Evolutionary conservation across 1,284 basidiomycete species (phyloP).

Genomic region (Ustilago trichophora): DNA sequence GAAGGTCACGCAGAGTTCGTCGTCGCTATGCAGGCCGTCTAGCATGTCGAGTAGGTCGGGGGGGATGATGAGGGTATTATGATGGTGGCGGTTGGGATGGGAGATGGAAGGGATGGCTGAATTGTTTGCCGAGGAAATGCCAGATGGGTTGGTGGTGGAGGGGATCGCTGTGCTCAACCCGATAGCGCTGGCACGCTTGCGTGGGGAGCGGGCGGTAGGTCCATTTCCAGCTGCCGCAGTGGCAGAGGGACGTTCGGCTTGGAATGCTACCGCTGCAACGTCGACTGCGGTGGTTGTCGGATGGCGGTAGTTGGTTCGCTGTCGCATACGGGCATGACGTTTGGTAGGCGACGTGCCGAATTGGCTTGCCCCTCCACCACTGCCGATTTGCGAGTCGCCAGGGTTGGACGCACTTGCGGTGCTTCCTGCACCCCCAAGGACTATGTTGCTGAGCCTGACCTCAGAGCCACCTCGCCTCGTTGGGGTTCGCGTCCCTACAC

Average conservation of each 20-base stretch:
- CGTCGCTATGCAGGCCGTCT: constrained; percentile 88
- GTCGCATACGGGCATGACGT: constrained; percentile 5
- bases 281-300: constrained; percentile 60
- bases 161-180: constrained; percentile 19
- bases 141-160: not conserved
- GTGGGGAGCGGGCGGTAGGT: constrained; percentile 15
- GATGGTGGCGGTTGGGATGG: not conserved
- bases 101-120: too few species aligned
- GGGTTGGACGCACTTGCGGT: too few species aligned
- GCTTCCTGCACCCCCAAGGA: constrained; percentile 20
- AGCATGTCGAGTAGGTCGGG: constrained; percentile 74
- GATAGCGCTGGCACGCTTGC: constrained; percentile 28
- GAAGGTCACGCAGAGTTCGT: constrained; percentile 84
- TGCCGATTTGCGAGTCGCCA: too few species aligned
- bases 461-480: constrained; percentile 12
- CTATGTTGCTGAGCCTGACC: constrained; percentile 22
- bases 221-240: not conserved
- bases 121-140: too few species aligned
- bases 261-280: constrained; percentile 53
- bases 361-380: constrained; percentile 12
- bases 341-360: constrained; percentile 48
- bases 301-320: constrained; percentile 22
- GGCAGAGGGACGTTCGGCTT: constrained; percentile 25
- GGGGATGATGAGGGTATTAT: constrained; percentile 22
- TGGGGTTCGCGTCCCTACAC: constrained; percentile 16